phyloP scores from a whole-genome alignment of 306 rosid species.

The Castanospermum australe region DNA sequence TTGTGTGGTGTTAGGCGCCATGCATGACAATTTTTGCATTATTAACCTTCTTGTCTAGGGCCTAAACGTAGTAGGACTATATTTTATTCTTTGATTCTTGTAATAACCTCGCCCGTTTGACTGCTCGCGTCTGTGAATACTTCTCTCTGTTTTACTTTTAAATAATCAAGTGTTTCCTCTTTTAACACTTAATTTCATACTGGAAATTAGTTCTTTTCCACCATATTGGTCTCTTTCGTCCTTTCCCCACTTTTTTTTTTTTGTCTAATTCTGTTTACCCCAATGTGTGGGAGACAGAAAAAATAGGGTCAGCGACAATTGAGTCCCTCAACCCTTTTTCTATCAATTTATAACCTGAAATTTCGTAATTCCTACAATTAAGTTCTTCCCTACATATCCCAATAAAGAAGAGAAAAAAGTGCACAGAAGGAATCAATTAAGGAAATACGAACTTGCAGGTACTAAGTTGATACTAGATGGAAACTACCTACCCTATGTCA shows the following conservation, averaged over 20 bases:
- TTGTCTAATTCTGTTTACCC: no score
- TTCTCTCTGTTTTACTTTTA: slow-evolving; percentile 15
- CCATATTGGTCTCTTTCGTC: not conserved
- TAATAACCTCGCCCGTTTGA: slow-evolving; percentile 36
- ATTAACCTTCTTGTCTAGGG: not conserved
- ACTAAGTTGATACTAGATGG: no score
- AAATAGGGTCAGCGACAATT: not conserved
- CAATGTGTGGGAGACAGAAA: no score
- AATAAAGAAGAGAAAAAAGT: not conserved
- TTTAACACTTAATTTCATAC: slow-evolving; percentile 32
- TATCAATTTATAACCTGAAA: not conserved
- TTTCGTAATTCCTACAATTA: not conserved
- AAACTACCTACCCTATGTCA: no score
- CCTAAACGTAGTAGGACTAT: not conserved
- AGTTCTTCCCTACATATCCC: not conserved
- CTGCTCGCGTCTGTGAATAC: slow-evolving; percentile 43
- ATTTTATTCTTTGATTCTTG: slow-evolving; percentile 74
- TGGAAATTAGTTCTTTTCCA: not conserved
- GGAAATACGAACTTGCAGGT: not conserved
- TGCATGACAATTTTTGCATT: slow-evolving; percentile 6
- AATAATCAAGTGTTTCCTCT: slow-evolving; percentile 26
- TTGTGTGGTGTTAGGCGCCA: not conserved
- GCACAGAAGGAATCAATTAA: not conserved
- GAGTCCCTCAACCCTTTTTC: not conserved
- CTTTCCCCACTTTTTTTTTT: no score